Evolutionary conservation across 78 protist genomes (phyloP).

Genomic region (Dictyostelium discoideum): DNA sequence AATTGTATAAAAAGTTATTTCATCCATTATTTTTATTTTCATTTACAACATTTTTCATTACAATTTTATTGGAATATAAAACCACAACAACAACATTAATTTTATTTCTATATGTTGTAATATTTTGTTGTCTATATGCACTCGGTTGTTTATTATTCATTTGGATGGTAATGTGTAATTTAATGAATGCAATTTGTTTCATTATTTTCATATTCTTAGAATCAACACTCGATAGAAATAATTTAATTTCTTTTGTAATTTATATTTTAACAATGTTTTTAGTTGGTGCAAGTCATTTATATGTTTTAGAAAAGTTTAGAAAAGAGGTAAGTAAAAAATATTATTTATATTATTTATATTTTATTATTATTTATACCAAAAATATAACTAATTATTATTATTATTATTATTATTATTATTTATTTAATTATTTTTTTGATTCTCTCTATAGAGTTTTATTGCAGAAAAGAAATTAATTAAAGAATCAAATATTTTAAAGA

Average conservation of each 20-base stretch:
- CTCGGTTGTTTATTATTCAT: constrained; percentile 62
- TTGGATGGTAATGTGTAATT: constrained; percentile 67
- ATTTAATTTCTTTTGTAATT: constrained; percentile 37
- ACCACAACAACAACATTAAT: constrained; percentile 52
- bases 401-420: neutral
- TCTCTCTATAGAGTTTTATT: constrained; percentile 47
- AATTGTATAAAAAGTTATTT: constrained; percentile 42
- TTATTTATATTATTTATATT: no score
- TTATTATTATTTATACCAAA: no score
- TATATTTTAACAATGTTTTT: constrained; percentile 55
- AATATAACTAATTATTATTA: no score
- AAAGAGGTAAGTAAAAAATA: constrained; percentile 57
- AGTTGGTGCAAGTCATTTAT: constrained; percentile 64
- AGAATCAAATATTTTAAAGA: constrained; percentile 35
- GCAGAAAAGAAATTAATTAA: constrained; percentile 43
- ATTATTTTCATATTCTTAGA: constrained; percentile 51
- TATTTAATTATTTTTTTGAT: neutral
- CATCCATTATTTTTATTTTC: constrained; percentile 72
- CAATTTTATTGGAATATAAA: constrained; percentile 53
- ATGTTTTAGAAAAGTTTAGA: constrained; percentile 75
- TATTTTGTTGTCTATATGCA: constrained; percentile 55
- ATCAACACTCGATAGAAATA: constrained; percentile 25
- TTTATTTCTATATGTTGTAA: constrained; percentile 36
- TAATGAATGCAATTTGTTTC: constrained; percentile 48
- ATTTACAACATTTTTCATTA: constrained; percentile 61